Percentiles rank a stretch among this genome's conserved stretches.
Conservation (phyloP, 164 flowering plant genomes). For the Magnolia kwangsiensis region DNA sequence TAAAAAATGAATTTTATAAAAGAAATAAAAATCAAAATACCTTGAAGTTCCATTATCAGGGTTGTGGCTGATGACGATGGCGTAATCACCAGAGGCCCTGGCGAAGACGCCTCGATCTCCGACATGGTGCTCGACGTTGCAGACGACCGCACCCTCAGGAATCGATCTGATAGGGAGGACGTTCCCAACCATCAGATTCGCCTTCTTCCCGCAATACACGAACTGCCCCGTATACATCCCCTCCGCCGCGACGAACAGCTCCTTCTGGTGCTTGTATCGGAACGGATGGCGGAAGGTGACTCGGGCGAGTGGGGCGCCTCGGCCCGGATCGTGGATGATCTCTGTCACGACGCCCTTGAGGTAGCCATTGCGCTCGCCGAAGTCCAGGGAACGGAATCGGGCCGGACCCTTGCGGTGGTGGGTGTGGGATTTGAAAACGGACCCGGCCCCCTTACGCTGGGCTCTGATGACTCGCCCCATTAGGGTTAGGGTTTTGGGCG, state of each 20-base stretch:
- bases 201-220: constrained; percentile 59
- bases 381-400: constrained; percentile 50
- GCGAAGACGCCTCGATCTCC: constrained; percentile 59
- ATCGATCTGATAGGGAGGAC: constrained; percentile 51
- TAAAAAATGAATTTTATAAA: not conserved
- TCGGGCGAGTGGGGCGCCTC: constrained; percentile 56
- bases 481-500: not conserved
- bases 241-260: constrained; percentile 63
- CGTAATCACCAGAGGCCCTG: constrained; percentile 53
- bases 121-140: constrained; percentile 61
- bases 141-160: constrained; percentile 62
- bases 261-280: constrained; percentile 60
- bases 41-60: constrained; percentile 54
- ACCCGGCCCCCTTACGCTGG: constrained; percentile 23
- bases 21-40: constrained; percentile 10
- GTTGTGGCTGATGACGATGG: constrained; percentile 50
- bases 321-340: constrained; percentile 55
- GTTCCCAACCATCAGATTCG: constrained; percentile 51
- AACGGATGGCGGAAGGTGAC: constrained; percentile 59
- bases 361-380: constrained; percentile 60
- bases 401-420: constrained; percentile 67
- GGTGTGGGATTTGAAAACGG: constrained; percentile 23
- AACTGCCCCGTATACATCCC: constrained; percentile 62
- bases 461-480: constrained; percentile 25
- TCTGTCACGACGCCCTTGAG: constrained; percentile 53